A percentile compares a stretch with the other conserved stretches of the same genome.
Conservation (phyloP, 495 filamentous ascomycete genomes). For the Lepraria neglecta region DNA sequence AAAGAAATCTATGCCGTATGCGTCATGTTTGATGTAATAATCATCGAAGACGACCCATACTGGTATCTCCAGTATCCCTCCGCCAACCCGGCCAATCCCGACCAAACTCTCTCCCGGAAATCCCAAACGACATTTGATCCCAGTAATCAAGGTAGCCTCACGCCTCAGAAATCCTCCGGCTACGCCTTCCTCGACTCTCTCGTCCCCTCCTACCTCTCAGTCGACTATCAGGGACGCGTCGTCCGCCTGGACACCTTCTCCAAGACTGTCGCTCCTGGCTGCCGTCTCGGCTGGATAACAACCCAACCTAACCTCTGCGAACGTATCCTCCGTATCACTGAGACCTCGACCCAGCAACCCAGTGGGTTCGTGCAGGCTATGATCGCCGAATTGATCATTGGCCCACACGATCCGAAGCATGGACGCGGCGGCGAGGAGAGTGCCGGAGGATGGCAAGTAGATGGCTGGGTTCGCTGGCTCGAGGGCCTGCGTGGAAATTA, state of each 20-base stretch:
- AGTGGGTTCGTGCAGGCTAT: conserved; percentile 82
- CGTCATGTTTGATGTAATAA: conserved; percentile 79
- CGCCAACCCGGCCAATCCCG: conserved; percentile 12
- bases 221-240: conserved; percentile 83
- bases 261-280: conserved; percentile 74
- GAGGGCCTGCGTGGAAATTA: conserved; percentile 74
- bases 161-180: conserved; percentile 52
- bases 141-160: too few relatives aligned
- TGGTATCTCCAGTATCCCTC: conserved; percentile 91
- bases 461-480: conserved; percentile 87
- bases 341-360: conserved; percentile 72
- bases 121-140: neutral
- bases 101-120: neutral
- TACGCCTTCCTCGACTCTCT: conserved; percentile 77
- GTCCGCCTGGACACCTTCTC: conserved; percentile 79
- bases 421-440: conserved; percentile 38
- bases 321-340: conserved; percentile 63
- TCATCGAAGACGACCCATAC: conserved; percentile 93
- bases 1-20: conserved; percentile 76
- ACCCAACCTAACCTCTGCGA: conserved; percentile 73
- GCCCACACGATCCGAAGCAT: conserved; percentile 43
- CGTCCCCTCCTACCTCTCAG: conserved; percentile 65
- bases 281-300: conserved; percentile 71
- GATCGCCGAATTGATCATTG: conserved; percentile 70
- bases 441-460: conserved; percentile 64